A percentile compares a stretch with the other conserved stretches of the same genome.
These are phyloP conservation scores for Podaxis sp. DNA, from an alignment of 768 basidiomycete genomes.

Conservation along the genomic window DNA sequence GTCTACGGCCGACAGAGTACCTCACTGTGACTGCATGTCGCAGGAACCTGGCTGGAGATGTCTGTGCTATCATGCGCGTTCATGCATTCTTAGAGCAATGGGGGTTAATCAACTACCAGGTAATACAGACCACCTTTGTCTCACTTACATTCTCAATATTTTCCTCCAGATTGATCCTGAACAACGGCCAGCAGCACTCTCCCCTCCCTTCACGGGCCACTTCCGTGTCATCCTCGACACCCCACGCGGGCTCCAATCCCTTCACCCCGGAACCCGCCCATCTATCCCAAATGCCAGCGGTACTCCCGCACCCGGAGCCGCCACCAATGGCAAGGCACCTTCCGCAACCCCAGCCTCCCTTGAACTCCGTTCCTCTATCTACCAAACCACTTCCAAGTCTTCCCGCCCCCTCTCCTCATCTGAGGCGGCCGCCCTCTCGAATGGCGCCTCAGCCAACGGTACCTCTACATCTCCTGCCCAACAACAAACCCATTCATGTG, in stretches of 20 bases:
- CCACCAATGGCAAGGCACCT: conserved; percentile 17
- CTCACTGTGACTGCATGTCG: conserved; percentile 96
- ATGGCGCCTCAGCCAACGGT: conserved; percentile 50
- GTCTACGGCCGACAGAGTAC: conserved; percentile 90
- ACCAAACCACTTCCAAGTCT: conserved; percentile 84
- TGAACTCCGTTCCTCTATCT: conserved; percentile 84
- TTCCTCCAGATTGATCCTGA: conserved; percentile 87
- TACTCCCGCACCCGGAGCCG: conserved; percentile 20
- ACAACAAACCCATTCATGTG: conserved; percentile 66
- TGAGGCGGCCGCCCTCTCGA: conserved; percentile 66
- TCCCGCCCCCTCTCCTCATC: conserved; percentile 61
- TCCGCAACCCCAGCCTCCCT: conserved; percentile 63
- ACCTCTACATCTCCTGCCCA: conserved; percentile 37
- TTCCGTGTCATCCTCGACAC: conserved; percentile 98
- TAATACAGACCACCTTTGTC: conserved; percentile 27
- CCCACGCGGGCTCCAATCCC: conserved; percentile 90
- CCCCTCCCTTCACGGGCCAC: conserved; percentile 97
- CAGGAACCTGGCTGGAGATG: conserved; percentile 94
- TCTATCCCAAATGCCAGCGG: conserved; percentile 37
- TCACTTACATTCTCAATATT: neutral
- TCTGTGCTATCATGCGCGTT: conserved; percentile 97
- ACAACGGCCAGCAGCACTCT: conserved; percentile 87
- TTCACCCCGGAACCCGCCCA: conserved; percentile 77
- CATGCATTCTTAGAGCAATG: conserved; percentile 99
- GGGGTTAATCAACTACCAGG: conserved; percentile 99